Evolutionary conservation across 2,329 filamentous ascomycete genomes (phyloP), one percentile per base, ranked within the genome.

Genomic region (Microdochium trichocladiopsis): DNA sequence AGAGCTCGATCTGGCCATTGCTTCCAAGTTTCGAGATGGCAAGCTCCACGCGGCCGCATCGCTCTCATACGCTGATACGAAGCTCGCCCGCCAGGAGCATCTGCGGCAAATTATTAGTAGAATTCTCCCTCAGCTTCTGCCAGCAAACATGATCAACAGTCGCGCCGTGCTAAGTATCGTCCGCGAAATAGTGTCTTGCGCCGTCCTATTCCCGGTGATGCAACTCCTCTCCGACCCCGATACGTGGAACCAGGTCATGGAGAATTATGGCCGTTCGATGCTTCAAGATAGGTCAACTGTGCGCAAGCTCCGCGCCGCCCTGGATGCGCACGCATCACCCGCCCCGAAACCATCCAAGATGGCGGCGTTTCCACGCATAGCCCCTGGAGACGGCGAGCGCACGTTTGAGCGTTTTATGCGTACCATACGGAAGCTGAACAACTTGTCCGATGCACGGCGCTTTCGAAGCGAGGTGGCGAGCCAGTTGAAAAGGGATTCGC

Each of bases 201-300:
- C 90, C n/a, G 86, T 99, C 37, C 74, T 99, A 36, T 85, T 84
- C 43, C 94, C 94, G 1, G 73, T 95, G 22, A 78, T 96, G 64
- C 84, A 87, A 61, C 75, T 91, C 56, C 74, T 99, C 18, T 83
- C 89, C 4, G 93, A 99, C 60, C 92, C 95, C 1, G 95, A 99
- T 71, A 95, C 88, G 9, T 99, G 93, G 93, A 97, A 99, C 63
- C 92, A 96, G 67, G 70, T 96, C 54, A 90, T 97, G 78, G 93
- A 97, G 69, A 92, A 86, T 52, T 90, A 86, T 69, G 88, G 91
- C 18, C 85, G 89, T 49, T 87, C 87, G 24, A 87, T 95, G 74
- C 77, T 99, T 43, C 94, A 97, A 68, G 95, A 99, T 66, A 84
- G 95, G 36, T 97, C 95, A 57, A 96, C 92, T 0, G 93, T 99